These are phyloP conservation scores for Termitomyces titanicus DNA, from an alignment of 768 basidiomycete genomes.

Conservation along the genomic window DNA sequence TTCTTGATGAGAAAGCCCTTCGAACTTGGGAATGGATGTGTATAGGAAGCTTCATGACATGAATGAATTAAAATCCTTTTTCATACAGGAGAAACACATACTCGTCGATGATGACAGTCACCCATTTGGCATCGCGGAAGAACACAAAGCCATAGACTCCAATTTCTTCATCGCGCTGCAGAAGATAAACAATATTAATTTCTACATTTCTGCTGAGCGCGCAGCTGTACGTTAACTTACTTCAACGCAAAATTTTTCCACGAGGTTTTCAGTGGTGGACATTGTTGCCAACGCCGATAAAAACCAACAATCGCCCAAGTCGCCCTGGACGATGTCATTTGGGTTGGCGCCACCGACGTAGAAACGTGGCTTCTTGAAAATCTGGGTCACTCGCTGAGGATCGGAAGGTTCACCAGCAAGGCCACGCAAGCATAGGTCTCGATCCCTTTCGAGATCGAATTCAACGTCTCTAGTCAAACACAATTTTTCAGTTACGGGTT, in stretches of 20 bases:
- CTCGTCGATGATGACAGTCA: conserved; percentile 48
- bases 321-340: conserved; percentile 46
- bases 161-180: conserved; percentile 43
- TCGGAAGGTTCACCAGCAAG: conserved; percentile 31
- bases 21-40: conserved; percentile 39
- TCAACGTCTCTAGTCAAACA: conserved; percentile 42
- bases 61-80: background rate
- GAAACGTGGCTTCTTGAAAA: conserved; percentile 50
- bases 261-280: conserved; percentile 36
- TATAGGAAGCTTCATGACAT: conserved; percentile 32
- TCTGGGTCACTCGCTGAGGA: conserved; percentile 45
- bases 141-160: conserved; percentile 54
- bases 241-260: conserved; percentile 52
- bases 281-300: conserved; percentile 48
- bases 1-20: conserved; percentile 32
- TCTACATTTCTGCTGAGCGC: background rate
- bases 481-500: background rate
- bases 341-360: conserved; percentile 40
- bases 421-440: conserved; percentile 35
- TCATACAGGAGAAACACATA: conserved; percentile 23
- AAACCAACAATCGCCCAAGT: conserved; percentile 53
- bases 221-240: conserved; percentile 21
- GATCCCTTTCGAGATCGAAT: conserved; percentile 48
- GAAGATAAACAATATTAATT: background rate
- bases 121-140: conserved; percentile 42